A percentile compares a stretch with the other conserved stretches of the same genome.
Conservation (phyloP, 139 green algal species). For the Picochlorum sp. region DNA sequence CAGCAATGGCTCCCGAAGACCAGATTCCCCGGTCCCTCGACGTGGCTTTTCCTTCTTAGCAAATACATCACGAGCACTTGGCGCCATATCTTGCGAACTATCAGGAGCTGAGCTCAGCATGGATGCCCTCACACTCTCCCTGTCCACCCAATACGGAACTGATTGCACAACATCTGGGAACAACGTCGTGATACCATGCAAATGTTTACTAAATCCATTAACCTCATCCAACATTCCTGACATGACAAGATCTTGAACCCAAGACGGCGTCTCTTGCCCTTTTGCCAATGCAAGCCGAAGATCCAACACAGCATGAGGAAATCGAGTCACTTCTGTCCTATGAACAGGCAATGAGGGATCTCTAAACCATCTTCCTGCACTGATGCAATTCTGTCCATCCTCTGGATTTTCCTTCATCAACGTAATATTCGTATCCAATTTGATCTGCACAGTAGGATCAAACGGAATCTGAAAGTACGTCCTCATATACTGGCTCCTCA, state of each 20-base stretch:
- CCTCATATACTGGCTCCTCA: constrained; percentile 90
- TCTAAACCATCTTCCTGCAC: constrained; percentile 45
- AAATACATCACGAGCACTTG: constrained; percentile 12
- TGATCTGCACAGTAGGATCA: constrained; percentile 77
- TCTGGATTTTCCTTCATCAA: constrained; percentile 95
- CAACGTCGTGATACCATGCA: constrained; percentile 73
- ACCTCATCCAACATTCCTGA: constrained; percentile 51
- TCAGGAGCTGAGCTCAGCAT: constrained; percentile 50
- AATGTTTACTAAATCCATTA: constrained; percentile 93
- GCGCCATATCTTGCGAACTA: constrained; percentile 13
- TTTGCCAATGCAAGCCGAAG: constrained; percentile 78
- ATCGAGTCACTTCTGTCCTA: constrained; percentile 78
- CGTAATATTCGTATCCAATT: constrained; percentile 87
- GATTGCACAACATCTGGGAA: constrained; percentile 80
- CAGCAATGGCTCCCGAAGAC: not conserved
- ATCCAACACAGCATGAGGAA: constrained; percentile 86
- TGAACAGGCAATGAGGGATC: constrained; percentile 59
- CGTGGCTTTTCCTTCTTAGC: constrained; percentile 14
- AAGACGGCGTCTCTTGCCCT: constrained; percentile 59
- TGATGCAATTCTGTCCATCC: constrained; percentile 48
- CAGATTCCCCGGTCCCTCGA: not conserved
- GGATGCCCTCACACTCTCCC: constrained; percentile 57
- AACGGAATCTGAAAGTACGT: constrained; percentile 90
- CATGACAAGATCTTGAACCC: constrained; percentile 74
- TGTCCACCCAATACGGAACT: constrained; percentile 93